Evolutionary conservation across 1,284 basidiomycete genomes (phyloP), one percentile per base, ranked within the genome.

Genomic region (Ganoderma multipileum): DNA sequence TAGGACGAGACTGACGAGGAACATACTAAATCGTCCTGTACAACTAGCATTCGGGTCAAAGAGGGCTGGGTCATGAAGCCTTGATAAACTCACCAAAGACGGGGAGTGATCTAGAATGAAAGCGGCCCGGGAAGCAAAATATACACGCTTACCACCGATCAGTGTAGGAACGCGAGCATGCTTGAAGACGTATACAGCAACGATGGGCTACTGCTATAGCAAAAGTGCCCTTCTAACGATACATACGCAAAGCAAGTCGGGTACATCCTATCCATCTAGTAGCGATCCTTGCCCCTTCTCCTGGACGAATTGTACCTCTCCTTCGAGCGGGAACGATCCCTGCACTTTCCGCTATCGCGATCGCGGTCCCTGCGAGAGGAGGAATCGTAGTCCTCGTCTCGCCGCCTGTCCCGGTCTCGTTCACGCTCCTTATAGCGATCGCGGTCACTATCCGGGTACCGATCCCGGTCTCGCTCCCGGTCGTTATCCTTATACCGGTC

Each of bases 401-500:
- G 55, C n/a, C 68, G 63, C 6, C 61, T 68, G 42, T 72, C 70
- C 14, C 63, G 65, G 57, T 73, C 72, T 11, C 67, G 59, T 50
- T 50, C 47, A 9, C n/a, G 47, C 47, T 50, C 47, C n/a, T 26
- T 50, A 11, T 50, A 50, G 12, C 47, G 47, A 26, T 73, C 70
- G 33, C 68, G 55, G 18, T 69, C 65, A 14, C 68, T 60, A 36
- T 75, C 71, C 18, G 4, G 33, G 33, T 33, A 33, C 8, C 68
- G 66, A 6, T 74, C 16, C 16, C 41, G 41, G n/a, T 75, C 71
- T n/a, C 68, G 67, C 52, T 75, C 73, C n/a, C 68, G 55, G 50
- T 74, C 69, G 36, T 73, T 69, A 26, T 75, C 73, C 0, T 64
- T 67, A 28, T 79, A 77, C 39, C 78, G 72, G 30, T 79, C 73